phyloP scores from a whole-genome alignment of 345 rosid species.

The Eucalyptus regnans region DNA sequence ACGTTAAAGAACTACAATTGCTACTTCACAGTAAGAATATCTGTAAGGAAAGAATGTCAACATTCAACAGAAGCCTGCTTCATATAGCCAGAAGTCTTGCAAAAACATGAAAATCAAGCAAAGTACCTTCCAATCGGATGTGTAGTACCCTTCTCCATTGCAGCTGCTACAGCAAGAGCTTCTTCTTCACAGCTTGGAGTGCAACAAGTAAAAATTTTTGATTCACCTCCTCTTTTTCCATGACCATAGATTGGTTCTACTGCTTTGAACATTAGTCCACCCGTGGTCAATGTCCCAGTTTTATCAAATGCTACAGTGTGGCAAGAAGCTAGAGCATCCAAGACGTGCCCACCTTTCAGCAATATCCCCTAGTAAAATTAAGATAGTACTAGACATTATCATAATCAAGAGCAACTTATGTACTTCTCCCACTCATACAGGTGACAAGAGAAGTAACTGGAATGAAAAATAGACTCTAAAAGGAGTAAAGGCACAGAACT shows the following conservation, averaged over 20 bases:
- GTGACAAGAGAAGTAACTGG: background rate
- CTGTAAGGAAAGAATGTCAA: background rate
- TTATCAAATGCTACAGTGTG: conserved; percentile 94
- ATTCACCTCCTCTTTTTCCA: conserved; percentile 7
- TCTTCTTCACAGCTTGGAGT: conserved; percentile 84
- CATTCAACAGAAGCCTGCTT: background rate
- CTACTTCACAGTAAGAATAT: background rate
- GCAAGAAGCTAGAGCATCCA: conserved; percentile 92
- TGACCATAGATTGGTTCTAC: conserved; percentile 96
- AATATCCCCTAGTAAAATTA: conserved; percentile 58
- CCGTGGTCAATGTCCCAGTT: conserved; percentile 97
- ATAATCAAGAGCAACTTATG: background rate
- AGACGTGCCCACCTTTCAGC: conserved; percentile 92
- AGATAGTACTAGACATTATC: background rate
- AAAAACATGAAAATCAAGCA: background rate
- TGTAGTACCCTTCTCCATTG: conserved; percentile 99
- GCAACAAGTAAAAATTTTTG: conserved; percentile 40
- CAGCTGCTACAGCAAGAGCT: conserved; percentile 99
- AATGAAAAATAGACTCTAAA: background rate
- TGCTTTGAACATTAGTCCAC: conserved; percentile 90
- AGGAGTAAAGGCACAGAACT: background rate
- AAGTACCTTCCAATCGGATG: conserved; percentile 98
- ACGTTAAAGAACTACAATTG: background rate
- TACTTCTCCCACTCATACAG: background rate
- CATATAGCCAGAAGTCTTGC: background rate